phyloP scores from a whole-genome alignment of 2,329 filamentous ascomycete genomes.

The Aspergillus neotritici region DNA sequence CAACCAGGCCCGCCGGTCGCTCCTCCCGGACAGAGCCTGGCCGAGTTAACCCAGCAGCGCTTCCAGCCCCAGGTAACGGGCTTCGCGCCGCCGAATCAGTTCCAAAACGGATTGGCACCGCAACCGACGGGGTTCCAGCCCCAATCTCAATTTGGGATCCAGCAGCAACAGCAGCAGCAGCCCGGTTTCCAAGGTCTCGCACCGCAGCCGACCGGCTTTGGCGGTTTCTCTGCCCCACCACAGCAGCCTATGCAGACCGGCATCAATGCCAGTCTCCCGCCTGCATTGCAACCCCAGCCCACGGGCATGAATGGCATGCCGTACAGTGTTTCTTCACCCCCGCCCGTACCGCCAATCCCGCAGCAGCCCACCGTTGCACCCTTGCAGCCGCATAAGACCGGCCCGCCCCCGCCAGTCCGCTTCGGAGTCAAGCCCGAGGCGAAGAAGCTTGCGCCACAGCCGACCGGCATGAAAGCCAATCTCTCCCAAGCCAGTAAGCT shows the following conservation, averaged over 20 bases:
- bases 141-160: conserved; percentile 42
- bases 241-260: conserved; percentile 48
- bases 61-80: conserved; percentile 62
- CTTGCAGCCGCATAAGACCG: conserved; percentile 71
- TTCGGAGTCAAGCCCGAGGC: conserved; percentile 72
- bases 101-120: conserved; percentile 38
- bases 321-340: conserved; percentile 47
- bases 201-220: conserved; percentile 52
- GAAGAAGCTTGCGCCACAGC: conserved; percentile 76
- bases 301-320: conserved; percentile 45
- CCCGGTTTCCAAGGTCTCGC: conserved; percentile 41
- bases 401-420: conserved; percentile 77
- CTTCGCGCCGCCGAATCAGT: conserved; percentile 44
- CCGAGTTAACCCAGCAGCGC: conserved; percentile 63
- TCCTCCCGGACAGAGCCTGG: conserved; percentile 68
- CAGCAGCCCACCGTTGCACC: conserved; percentile 56
- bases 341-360: conserved; percentile 53
- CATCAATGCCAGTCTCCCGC: conserved; percentile 50
- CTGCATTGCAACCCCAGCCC: conserved; percentile 47
- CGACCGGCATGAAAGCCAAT: conserved; percentile 85
- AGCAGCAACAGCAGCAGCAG: conserved; percentile 49
- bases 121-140: conserved; percentile 46
- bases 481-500: conserved; percentile 92
- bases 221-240: conserved; percentile 41
- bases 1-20: conserved; percentile 56